phyloP scores from a whole-genome alignment of 1,284 basidiomycete species.

The Mycosarcoma maydis region DNA sequence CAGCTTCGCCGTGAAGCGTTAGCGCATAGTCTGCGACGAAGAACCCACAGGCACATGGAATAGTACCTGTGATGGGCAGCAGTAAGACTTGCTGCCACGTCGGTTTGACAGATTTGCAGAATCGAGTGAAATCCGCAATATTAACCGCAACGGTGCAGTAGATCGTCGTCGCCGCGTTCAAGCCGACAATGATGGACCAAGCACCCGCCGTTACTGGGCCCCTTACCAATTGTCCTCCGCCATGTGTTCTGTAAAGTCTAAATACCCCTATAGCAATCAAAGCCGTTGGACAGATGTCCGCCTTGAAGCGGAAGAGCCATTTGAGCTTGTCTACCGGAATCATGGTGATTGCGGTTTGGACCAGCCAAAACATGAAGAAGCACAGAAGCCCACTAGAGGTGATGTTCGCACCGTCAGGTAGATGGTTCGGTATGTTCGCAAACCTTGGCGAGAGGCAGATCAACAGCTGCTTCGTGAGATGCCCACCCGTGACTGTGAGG shows the following conservation, averaged over 20 bases:
- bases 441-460: conserved; percentile 25
- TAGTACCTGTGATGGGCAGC: conserved; percentile 24
- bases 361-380: conserved; percentile 27
- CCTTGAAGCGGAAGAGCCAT: conserved; percentile 26
- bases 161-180: conserved; percentile 27
- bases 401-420: conserved; percentile 27
- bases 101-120: conserved; percentile 13
- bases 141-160: conserved; percentile 33
- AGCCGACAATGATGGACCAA: conserved; percentile 20
- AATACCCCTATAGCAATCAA: conserved; percentile 29
- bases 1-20: conserved; percentile 19
- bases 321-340: conserved; percentile 22
- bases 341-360: conserved; percentile 32
- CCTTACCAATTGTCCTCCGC: conserved; percentile 15
- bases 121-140: conserved; percentile 28
- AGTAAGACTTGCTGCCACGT: conserved; percentile 33
- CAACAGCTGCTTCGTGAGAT: conserved; percentile 15
- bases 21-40: conserved; percentile 26
- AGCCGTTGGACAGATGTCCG: conserved; percentile 23
- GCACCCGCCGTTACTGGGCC: conserved; percentile 24
- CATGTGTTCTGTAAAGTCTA: conserved; percentile 16
- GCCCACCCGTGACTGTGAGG: conserved; percentile 21
- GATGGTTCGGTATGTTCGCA: conserved; percentile 17
- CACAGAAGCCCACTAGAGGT: conserved; percentile 17
- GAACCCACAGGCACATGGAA: conserved; percentile 29